phyloP scores from a whole-genome alignment of 2,329 filamentous ascomycete genomes.

The Purpureocillium lavendulum region DNA sequence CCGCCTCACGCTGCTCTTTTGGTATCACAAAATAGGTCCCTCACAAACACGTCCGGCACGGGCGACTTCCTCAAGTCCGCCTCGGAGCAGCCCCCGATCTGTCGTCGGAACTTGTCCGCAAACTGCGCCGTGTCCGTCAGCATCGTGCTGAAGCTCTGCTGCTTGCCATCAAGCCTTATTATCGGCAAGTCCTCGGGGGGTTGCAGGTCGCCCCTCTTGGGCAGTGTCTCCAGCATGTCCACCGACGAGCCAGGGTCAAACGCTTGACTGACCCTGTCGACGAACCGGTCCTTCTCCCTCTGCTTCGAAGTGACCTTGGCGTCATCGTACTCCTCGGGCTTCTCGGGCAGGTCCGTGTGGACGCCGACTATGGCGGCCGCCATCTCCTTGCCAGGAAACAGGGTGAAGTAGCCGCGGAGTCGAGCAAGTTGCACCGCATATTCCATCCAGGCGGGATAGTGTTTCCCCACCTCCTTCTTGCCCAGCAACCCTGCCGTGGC shows the following conservation, averaged over 20 bases:
- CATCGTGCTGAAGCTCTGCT: slow-evolving; percentile 29
- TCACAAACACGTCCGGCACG: slow-evolving; percentile 28
- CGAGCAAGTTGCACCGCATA: slow-evolving; percentile 69
- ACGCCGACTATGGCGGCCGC: slow-evolving; percentile 56
- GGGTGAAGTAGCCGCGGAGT: slow-evolving; percentile 65
- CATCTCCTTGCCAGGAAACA: slow-evolving; percentile 62
- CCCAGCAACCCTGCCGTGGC: slow-evolving; percentile 30
- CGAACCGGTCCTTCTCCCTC: slow-evolving; percentile 13
- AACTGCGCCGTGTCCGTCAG: slow-evolving; percentile 41
- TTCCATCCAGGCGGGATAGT: slow-evolving; percentile 69
- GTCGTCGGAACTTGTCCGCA: slow-evolving; percentile 47
- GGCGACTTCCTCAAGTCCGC: slow-evolving; percentile 14
- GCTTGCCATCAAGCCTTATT: slow-evolving; percentile 55
- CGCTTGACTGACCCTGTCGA: slow-evolving; percentile 21
- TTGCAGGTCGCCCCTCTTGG: slow-evolving; percentile 32
- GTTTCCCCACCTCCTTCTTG: slow-evolving; percentile 55
- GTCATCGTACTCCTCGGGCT: slow-evolving; percentile 59
- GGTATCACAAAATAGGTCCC: slow-evolving; percentile 57
- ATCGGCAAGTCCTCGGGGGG: slow-evolving; percentile 44
- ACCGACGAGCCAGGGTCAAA: slow-evolving; percentile 34
- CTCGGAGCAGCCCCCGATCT: slow-evolving; percentile 58
- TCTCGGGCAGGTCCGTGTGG: slow-evolving; percentile 65
- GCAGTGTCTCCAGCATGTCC: slow-evolving; percentile 40
- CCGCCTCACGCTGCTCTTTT: not conserved
- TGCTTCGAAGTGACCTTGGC: slow-evolving; percentile 2